A percentile compares a stretch with the other conserved stretches of the same genome.
These are phyloP conservation scores for Lachnellula cervina DNA, from an alignment of 2,329 filamentous ascomycete genomes.

Conservation along the genomic window DNA sequence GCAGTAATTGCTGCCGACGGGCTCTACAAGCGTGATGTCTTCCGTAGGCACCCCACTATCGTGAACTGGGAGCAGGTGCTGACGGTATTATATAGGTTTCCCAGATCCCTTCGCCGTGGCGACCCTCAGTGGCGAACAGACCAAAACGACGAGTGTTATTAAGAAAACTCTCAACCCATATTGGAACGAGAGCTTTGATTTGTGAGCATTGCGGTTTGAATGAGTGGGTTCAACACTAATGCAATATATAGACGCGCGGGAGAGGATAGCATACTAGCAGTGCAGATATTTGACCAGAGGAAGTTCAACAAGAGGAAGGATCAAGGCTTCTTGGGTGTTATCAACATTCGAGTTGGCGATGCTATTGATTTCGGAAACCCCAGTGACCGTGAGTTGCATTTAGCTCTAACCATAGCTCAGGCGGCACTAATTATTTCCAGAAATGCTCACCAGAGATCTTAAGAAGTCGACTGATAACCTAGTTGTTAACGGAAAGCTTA, in stretches of 20 bases:
- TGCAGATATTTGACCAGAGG: slow-evolving; percentile 99
- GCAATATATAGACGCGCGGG: slow-evolving; percentile 64
- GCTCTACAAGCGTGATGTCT: slow-evolving; percentile 98
- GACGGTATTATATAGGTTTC: slow-evolving; percentile 59
- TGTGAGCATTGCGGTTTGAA: slow-evolving; percentile 51
- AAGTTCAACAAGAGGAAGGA: slow-evolving; percentile 99
- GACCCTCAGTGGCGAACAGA: slow-evolving; percentile 96
- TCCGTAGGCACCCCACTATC: slow-evolving; percentile 61
- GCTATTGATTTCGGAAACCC: slow-evolving; percentile 86
- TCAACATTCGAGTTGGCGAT: slow-evolving; percentile 93
- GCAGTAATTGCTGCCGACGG: slow-evolving; percentile 97
- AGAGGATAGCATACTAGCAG: slow-evolving; percentile 93
- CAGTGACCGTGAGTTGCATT: slow-evolving; percentile 69
- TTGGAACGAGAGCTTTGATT: slow-evolving; percentile 99
- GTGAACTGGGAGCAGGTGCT: slow-evolving; percentile 8
- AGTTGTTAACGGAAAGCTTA: slow-evolving; percentile 95
- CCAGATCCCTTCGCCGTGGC: slow-evolving; percentile 97
- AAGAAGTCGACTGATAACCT: slow-evolving; percentile 98
- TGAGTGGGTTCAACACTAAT: slow-evolving; percentile 16
- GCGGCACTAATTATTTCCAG: slow-evolving; percentile 37
- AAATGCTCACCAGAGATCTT: slow-evolving; percentile 95
- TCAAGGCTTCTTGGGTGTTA: slow-evolving; percentile 94
- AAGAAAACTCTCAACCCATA: slow-evolving; percentile 99
- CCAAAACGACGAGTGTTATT: slow-evolving; percentile 93
- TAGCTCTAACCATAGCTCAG: slow-evolving; percentile 4